Conservation (phyloP, 306 rosid species). For the Malus fusca region DNA sequence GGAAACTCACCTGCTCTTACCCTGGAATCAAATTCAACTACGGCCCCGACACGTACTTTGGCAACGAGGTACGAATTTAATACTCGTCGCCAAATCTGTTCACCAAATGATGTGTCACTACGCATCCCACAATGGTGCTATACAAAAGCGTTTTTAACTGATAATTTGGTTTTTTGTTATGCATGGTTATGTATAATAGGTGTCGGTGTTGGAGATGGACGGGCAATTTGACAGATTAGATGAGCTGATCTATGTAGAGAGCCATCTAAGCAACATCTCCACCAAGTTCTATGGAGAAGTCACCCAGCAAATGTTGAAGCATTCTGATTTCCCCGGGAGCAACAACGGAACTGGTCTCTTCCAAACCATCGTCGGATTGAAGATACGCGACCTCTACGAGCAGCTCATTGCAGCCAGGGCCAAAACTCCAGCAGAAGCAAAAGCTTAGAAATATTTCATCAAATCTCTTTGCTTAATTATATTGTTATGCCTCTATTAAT, state of each 20-base stretch:
- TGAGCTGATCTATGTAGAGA: slow-evolving; percentile 91
- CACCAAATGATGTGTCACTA: background rate
- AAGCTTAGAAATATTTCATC: slow-evolving; percentile 28
- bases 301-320: slow-evolving; percentile 98
- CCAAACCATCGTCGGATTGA: slow-evolving; percentile 91
- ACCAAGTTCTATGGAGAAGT: slow-evolving; percentile 95
- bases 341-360: slow-evolving; percentile 96
- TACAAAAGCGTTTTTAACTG: background rate
- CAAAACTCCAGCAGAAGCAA: slow-evolving; percentile 51
- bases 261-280: slow-evolving; percentile 90
- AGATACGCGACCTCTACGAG: slow-evolving; percentile 85
- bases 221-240: slow-evolving; percentile 98
- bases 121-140: background rate
- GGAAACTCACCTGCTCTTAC: slow-evolving; percentile 97
- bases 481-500: background rate
- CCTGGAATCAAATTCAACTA: slow-evolving; percentile 95
- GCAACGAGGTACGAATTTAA: slow-evolving; percentile 56
- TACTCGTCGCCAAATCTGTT: too few species aligned
- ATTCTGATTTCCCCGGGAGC: slow-evolving; percentile 92
- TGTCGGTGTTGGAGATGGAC: slow-evolving; percentile 93
- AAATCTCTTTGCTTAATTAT: background rate
- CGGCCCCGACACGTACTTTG: slow-evolving; percentile 72
- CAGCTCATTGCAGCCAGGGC: slow-evolving; percentile 58
- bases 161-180: background rate
- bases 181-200: slow-evolving; percentile 26